Percentiles rank a stretch among this genome's conserved stretches.
These are phyloP conservation scores for Serendipita vermifera DNA, from an alignment of 768 basidiomycete genomes.

Conservation along the genomic window DNA sequence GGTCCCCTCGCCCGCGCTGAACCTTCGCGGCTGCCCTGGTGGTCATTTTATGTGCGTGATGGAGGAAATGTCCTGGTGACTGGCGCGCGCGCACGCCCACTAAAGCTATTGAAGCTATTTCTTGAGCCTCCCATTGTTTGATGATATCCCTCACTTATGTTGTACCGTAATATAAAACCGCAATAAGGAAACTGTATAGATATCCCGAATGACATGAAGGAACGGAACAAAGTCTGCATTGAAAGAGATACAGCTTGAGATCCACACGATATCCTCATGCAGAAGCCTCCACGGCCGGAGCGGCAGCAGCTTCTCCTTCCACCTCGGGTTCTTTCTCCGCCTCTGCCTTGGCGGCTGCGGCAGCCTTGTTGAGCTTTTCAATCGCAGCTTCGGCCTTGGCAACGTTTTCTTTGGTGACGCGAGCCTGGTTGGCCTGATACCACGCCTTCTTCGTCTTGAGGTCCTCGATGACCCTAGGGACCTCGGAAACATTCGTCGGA, in stretches of 20 bases:
- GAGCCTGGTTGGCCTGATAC: constrained; percentile 85
- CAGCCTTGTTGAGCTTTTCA: constrained; percentile 33
- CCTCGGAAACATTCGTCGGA: constrained; percentile 60
- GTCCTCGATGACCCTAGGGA: constrained; percentile 75
- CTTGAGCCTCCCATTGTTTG: too few relatives aligned
- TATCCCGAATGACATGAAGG: too few relatives aligned
- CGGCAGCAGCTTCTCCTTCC: background rate
- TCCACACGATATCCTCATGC: background rate
- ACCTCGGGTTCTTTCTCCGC: background rate
- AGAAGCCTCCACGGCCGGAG: background rate
- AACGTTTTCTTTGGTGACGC: constrained; percentile 64
- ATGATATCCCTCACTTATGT: too few relatives aligned
- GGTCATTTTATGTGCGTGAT: background rate
- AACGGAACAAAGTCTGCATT: too few relatives aligned
- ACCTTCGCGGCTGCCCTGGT: background rate
- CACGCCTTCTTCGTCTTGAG: constrained; percentile 89
- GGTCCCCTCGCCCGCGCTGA: background rate
- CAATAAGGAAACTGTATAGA: too few relatives aligned
- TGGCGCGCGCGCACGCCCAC: too few relatives aligned
- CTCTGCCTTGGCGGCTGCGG: background rate
- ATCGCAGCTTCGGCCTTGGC: constrained; percentile 70
- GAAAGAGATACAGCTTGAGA: too few relatives aligned
- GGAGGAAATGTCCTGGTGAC: too few relatives aligned
- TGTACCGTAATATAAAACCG: too few relatives aligned
- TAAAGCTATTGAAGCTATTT: too few relatives aligned